Base-by-base conservation (phyloP, 441 rosid species). In the Arabidopsis hybrid region DNA sequence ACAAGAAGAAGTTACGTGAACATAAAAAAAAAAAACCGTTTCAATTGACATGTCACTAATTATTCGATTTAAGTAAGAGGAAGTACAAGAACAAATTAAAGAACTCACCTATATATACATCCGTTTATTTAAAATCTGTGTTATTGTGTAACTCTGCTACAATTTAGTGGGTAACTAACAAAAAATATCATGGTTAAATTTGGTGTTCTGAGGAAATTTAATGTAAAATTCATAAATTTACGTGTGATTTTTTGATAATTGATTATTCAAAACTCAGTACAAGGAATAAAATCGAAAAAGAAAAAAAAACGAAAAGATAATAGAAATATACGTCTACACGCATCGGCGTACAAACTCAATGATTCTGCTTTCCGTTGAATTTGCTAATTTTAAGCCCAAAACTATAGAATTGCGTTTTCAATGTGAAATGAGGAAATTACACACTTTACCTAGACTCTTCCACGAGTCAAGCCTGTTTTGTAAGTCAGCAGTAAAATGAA, bases 61-160 rank as follows among this genome's bases (percentile, higher is more conserved):
- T 11, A 42, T 11, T 42, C 46, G 46, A 42, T 42, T 62, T 17
- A 7, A 29, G 26, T 60, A 0, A 40, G 1, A 12, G 11, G 17
- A 26, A 42, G 40, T 11, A 40, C 40, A 4, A 5, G 45, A 62
- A 45, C n/a, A 8, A 21, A 45, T 21, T 21, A 21, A 21, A 21
- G 26, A 21, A 21, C 26, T 21, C 42, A 45, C 69, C 43, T 46
- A 65, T 42, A 49, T 47, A 34, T 34, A 65, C 69, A 65, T 65
- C 17, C 47, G 47, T 34, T 65, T 65, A 18, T 34, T 29, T 9
- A 49, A 49, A 14, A 38, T 2, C 8, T 16, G 9, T 17, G 14
- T 36, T 9, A 10, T 32, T 46, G 3, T 29, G 32, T 4, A 3
- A 29, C 68, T 38, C 26, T 21, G 68, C 32, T 32, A 32, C 3